These are phyloP conservation scores for Aspergillus fumigatus DNA, from an alignment of 2,329 filamentous ascomycete genomes.

Conservation along the genomic window DNA sequence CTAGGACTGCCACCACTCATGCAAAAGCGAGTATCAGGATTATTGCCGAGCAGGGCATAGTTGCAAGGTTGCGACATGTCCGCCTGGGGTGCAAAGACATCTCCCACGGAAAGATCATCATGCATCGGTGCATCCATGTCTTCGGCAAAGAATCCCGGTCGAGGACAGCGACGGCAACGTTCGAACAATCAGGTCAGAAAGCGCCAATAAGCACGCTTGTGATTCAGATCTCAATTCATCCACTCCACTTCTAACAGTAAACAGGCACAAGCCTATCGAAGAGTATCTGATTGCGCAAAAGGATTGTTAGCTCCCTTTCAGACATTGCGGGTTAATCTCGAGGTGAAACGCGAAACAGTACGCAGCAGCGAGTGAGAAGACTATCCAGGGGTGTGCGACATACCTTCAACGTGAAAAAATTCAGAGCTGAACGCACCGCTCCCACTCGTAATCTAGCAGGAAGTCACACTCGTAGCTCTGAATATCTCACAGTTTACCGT, in stretches of 20 bases:
- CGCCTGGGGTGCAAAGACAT: conserved; percentile 37
- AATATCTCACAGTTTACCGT: conserved; percentile 40
- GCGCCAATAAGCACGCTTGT: conserved; percentile 6
- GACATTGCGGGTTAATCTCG: neutral
- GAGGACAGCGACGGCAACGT: conserved; percentile 3
- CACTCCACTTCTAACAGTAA: conserved; percentile 8
- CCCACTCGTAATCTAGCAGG: neutral
- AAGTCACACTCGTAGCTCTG: neutral
- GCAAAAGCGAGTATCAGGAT: conserved; percentile 21
- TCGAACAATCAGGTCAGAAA: neutral
- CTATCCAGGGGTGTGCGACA: neutral
- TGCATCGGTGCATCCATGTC: conserved; percentile 21
- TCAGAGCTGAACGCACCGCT: neutral
- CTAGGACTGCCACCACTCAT: conserved; percentile 24
- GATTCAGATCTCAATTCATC: conserved; percentile 7
- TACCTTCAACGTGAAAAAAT: neutral
- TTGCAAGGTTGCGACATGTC: conserved; percentile 25
- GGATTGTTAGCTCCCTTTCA: neutral
- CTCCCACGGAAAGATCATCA: conserved; percentile 36
- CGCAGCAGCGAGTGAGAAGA: neutral
- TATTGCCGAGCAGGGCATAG: conserved; percentile 19
- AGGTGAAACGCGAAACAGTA: neutral
- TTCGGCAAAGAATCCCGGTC: neutral
- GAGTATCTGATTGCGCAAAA: conserved; percentile 2
- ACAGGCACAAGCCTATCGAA: conserved; percentile 2